A percentile compares a stretch with the other conserved stretches of the same genome.
These are phyloP conservation scores for Teratosphaeria destructans DNA, from an alignment of 2,329 filamentous ascomycete genomes.

Conservation along the genomic window DNA sequence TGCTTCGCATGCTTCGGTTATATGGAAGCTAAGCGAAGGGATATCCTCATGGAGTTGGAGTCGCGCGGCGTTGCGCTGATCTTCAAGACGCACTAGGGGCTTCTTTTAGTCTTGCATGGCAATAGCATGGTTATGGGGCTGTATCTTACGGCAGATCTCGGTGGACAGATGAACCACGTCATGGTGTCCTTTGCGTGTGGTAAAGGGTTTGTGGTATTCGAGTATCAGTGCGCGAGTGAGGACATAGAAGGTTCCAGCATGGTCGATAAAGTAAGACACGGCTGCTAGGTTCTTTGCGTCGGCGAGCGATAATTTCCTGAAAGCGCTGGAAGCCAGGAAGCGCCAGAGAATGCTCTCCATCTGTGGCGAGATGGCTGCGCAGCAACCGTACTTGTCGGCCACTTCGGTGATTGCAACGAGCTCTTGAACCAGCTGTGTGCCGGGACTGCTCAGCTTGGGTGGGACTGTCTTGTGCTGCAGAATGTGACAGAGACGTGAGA, in stretches of 20 bases:
- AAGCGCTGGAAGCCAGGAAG: neutral
- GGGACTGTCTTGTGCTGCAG: neutral
- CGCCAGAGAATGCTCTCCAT: neutral
- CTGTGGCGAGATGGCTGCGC: neutral
- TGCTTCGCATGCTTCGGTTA: neutral
- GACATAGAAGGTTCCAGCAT: neutral
- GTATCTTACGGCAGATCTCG: neutral
- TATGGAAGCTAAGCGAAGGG: neutral
- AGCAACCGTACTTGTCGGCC: conserved; percentile 1
- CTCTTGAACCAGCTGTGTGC: neutral
- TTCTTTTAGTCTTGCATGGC: neutral
- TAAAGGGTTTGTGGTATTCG: neutral
- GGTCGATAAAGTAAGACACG: neutral
- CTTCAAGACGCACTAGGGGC: neutral
- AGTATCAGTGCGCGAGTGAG: conserved; percentile 1
- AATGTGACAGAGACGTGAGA: neutral
- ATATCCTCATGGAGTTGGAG: neutral
- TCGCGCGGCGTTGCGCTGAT: neutral
- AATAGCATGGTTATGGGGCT: neutral
- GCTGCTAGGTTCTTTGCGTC: neutral
- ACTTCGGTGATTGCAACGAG: neutral
- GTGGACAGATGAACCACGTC: neutral
- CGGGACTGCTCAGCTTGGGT: neutral
- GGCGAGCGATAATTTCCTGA: neutral
- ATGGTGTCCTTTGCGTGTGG: neutral